Conservation (phyloP, 2,329 filamentous ascomycete genomes). For the Penicillium sp. region DNA sequence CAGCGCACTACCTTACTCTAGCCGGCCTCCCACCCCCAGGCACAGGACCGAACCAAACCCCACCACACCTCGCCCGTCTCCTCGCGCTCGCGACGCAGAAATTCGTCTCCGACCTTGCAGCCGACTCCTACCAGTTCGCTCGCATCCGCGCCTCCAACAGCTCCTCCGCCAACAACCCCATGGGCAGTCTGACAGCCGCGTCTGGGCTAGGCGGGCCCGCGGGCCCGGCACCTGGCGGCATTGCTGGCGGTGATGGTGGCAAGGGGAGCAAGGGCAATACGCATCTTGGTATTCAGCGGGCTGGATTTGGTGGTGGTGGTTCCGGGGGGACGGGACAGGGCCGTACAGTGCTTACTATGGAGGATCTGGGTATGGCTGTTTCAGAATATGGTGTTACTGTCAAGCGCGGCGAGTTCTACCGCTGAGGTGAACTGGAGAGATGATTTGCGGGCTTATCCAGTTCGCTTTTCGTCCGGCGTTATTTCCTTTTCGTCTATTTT, state of each 20-base stretch:
- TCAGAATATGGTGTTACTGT: constrained; percentile 98
- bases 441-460: neutral
- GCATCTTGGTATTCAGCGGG: constrained; percentile 73
- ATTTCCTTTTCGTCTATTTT: neutral
- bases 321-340: constrained; percentile 83
- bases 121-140: constrained; percentile 96
- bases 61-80: constrained; percentile 86
- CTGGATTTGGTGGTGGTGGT: constrained; percentile 84
- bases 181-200: constrained; percentile 79
- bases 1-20: constrained; percentile 95
- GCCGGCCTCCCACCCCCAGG: constrained; percentile 87
- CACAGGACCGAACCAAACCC: constrained; percentile 76
- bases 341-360: constrained; percentile 94
- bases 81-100: constrained; percentile 98
- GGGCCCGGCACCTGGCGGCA: constrained; percentile 55
- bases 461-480: neutral
- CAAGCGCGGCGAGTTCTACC: constrained; percentile 96
- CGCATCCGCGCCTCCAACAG: constrained; percentile 93
- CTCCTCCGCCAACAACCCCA: constrained; percentile 83
- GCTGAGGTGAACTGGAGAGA: constrained; percentile 53
- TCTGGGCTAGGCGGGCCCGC: constrained; percentile 59
- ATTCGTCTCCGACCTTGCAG: constrained; percentile 96
- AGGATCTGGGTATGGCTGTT: constrained; percentile 97
- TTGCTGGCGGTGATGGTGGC: constrained; percentile 47
- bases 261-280: constrained; percentile 54